phyloP scores from a whole-genome alignment of 2,329 filamentous ascomycete genomes.

The Alternaria sp. region DNA sequence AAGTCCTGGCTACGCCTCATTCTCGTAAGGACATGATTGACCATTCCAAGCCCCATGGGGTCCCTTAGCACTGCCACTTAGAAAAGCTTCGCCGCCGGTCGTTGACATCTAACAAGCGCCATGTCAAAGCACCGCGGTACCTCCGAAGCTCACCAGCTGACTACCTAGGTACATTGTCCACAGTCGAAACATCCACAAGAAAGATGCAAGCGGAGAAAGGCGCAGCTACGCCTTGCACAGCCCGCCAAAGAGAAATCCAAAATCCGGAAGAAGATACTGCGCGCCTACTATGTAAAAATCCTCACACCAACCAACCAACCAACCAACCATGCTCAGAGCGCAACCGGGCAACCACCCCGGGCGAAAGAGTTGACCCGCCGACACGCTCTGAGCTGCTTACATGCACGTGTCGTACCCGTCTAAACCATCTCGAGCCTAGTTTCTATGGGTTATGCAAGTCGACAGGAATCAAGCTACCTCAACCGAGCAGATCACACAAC shows the following conservation, averaged over 20 bases:
- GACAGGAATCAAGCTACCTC: background rate
- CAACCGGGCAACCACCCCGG: background rate
- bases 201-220: background rate
- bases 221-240: background rate
- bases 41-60: background rate
- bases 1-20: background rate
- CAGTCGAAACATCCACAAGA: background rate
- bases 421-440: background rate
- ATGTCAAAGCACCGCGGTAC: background rate
- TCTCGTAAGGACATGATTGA: background rate
- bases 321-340: background rate
- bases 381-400: background rate
- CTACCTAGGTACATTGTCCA: background rate
- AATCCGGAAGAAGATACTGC: background rate
- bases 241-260: too few species aligned
- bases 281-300: background rate
- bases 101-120: background rate
- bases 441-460: slow-evolving; percentile 1
- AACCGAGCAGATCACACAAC: slow-evolving; percentile 10
- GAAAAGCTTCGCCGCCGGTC: background rate
- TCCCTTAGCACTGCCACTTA: background rate
- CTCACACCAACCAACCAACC: background rate
- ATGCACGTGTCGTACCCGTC: background rate
- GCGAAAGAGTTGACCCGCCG: too few species aligned
- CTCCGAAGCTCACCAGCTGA: background rate